Base-by-base conservation (phyloP, 441 rosid species). In the Pelargonium fulgidum region DNA sequence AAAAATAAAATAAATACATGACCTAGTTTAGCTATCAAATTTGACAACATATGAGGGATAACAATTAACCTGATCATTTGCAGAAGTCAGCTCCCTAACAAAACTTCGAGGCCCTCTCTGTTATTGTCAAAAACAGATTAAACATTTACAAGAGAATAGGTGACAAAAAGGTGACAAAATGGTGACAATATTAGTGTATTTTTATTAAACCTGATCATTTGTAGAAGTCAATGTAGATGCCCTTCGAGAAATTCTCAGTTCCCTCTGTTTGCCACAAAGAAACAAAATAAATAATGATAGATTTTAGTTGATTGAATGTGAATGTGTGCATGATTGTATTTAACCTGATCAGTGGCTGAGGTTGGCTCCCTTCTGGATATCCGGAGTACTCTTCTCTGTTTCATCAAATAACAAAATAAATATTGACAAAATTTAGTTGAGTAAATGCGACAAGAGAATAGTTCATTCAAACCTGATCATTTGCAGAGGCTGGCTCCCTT, bases 331-430 rank as follows among this genome's bases (percentile, higher is more conserved):
- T 56, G n/a, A 17, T 56, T 56, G 19, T 7, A 56, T 19, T 33
- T 56, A 19, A 56, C 62, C 62, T 67, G 71, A 61, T 80, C 68
- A 73, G 61, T 74, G 41, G 79, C 70, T 70, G 76, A 75, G 42
- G 68, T 29, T 17, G 75, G 63, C 63, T 83, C 87, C 76, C 84
- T 86, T 68, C 83, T 85, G 58, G 86, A 85, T 74, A 80, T 76
- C 67, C 85, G 92, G 70, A 83, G 86, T 70, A 85, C 91, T 72
- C 70, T 89, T 75, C 76, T 84, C 98, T 92, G 88, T 77, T 68
- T 69, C 39, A 77, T 22, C 39, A 65, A 78, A n/a, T 19, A 5
- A 75, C 69, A 17, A 65, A 24, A 72, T 54, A 39, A 74, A 24
- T 64, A 41, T 69, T 56, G 12, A 19, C 26, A 5, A 56, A 19